Conservation (phyloP, 2,329 filamentous ascomycete species). For the Neonectria faginata region DNA sequence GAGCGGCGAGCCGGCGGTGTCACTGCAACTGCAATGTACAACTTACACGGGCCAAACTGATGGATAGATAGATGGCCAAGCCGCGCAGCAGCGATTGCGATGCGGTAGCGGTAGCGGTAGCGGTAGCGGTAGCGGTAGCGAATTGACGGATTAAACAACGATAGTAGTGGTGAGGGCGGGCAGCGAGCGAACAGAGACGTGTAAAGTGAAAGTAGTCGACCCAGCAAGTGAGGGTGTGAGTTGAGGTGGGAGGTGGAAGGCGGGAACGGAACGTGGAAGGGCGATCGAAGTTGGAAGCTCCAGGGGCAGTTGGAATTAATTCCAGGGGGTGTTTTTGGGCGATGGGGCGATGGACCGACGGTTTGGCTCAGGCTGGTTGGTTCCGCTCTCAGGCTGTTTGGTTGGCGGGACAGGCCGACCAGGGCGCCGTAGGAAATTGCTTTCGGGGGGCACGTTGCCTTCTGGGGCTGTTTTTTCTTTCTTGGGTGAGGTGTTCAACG, state of each 20-base stretch:
- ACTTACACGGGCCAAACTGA: neutral
- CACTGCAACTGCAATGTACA: neutral
- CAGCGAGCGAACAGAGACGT: slow-evolving; percentile 26
- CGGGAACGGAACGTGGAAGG: slow-evolving; percentile 8
- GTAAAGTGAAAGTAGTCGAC: slow-evolving; percentile 10
- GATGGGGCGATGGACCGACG: slow-evolving; percentile 45
- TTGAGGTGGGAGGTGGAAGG: slow-evolving; percentile 8
- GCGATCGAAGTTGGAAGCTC: slow-evolving; percentile 30
- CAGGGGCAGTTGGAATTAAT: slow-evolving; percentile 43
- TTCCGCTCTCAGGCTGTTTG: slow-evolving; percentile 5
- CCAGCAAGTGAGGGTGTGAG: slow-evolving; percentile 1
- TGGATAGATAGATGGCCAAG: neutral
- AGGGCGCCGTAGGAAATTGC: slow-evolving; percentile 29
- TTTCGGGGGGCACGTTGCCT: slow-evolving; percentile 2
- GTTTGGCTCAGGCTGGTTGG: slow-evolving; percentile 18
- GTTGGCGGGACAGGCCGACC: slow-evolving; percentile 28
- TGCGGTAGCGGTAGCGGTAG: neutral
- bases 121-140: neutral
- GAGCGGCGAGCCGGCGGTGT: no score
- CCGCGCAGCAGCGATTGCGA: neutral
- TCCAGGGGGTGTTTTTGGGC: slow-evolving; percentile 37
- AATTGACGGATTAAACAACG: neutral
- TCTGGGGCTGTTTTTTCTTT: slow-evolving; percentile 6
- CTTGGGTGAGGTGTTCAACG: slow-evolving; percentile 1
- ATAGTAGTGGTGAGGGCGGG: neutral